Base-by-base conservation (phyloP, 2,329 filamentous ascomycete species). In the Colletotrichum lentis region DNA sequence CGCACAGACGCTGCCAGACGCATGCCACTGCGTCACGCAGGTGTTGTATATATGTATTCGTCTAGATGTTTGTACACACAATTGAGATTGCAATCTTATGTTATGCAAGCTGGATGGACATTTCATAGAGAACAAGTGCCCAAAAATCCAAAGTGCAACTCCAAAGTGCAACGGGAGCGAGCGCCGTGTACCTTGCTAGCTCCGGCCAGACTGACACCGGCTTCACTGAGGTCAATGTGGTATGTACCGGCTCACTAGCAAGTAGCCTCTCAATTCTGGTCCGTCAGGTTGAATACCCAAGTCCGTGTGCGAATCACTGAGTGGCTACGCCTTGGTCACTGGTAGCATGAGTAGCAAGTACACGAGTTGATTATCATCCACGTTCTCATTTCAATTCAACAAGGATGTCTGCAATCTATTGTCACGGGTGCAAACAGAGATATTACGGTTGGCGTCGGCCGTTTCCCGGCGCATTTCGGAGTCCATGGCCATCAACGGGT, bases 371-470 rank as follows among this genome's bases (percentile, higher is more conserved):
- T 3, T 14, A 1, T 4, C 31, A 39, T 5, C 16, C n/a, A 22
- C 35, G n/a, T 1, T 12, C 14, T 20, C 18, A 12, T 8, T 46
- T 10, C 12, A 12, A 8, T 16, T 10, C 20, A 41, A 11, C 5
- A 50, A 24, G 31, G 5, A 31, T n/a, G 20, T 50, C 44, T 35
- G 31, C 8, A 35, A 35, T 35, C 54, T 18, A 41, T 62, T 16
- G 57, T 62, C 5, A 62, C 57, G 3, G 43, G 41, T 43, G 58
- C 31, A 5, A 62, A 62, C 22, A 24, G 41, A 18, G 31, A 14
- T 18, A 54, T 43, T 14, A 31, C 10, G 10, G n/a, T 55, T 22
- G 57, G 41, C 0, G 43, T 65, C 8, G 49, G 39, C 43, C 3
- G 43, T 59, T 12, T 2, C 44, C 24, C 8, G 37, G 11, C 10